phyloP scores from a whole-genome alignment of 345 rosid species.

The Balakata baccata region DNA sequence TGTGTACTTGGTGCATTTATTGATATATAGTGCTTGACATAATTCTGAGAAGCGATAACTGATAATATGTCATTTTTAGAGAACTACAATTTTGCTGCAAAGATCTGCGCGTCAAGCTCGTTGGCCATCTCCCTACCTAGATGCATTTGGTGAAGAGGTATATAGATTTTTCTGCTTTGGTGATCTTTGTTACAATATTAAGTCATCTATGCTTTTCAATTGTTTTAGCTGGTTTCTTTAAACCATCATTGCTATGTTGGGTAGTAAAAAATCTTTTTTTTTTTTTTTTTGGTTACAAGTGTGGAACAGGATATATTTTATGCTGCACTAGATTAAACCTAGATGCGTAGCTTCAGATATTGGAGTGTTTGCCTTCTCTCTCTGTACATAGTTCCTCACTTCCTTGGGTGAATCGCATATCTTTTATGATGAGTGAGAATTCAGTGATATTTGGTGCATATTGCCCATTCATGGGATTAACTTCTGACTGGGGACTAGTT shows the following conservation, averaged over 20 bases:
- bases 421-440: background rate
- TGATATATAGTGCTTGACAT: slow-evolving; percentile 8
- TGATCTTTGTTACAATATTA: background rate
- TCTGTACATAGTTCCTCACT: background rate
- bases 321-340: background rate
- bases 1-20: slow-evolving; percentile 2
- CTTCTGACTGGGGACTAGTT: background rate
- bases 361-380: background rate
- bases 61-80: slow-evolving; percentile 38
- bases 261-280: background rate
- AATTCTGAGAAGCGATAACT: slow-evolving; percentile 12
- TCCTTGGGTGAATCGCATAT: background rate
- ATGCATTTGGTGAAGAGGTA: slow-evolving; percentile 97
- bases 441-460: background rate
- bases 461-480: too few relatives aligned
- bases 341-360: background rate
- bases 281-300: background rate
- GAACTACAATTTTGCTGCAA: slow-evolving; percentile 74
- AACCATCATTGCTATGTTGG: background rate
- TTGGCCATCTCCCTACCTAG: slow-evolving; percentile 96
- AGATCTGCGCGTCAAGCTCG: slow-evolving; percentile 75
- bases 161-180: slow-evolving; percentile 1
- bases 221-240: background rate
- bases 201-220: background rate
- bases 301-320: background rate